Evolutionary conservation across 2,329 filamentous ascomycete species (phyloP).

Genomic region (Pseudogymnoascus pannorum): DNA sequence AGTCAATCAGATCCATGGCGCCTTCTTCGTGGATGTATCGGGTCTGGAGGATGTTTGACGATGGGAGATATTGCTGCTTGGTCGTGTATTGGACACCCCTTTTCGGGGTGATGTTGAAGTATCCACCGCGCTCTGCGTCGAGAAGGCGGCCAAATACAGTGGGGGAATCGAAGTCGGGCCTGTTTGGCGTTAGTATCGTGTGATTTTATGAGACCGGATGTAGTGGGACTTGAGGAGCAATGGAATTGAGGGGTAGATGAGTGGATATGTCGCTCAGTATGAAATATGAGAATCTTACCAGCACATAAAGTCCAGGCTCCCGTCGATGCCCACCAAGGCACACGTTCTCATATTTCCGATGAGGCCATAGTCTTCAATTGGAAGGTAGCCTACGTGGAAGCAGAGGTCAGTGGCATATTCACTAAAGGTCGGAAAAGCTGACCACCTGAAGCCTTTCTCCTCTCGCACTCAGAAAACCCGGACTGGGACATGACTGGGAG

Average conservation of each 20-base stretch:
- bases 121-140: slow-evolving; percentile 67
- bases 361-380: slow-evolving; percentile 70
- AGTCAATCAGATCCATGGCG: slow-evolving; percentile 66
- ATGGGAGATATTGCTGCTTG: slow-evolving; percentile 71
- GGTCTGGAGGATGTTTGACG: slow-evolving; percentile 68
- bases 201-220: background rate
- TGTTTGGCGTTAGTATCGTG: slow-evolving; percentile 25
- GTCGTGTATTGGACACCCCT: slow-evolving; percentile 50
- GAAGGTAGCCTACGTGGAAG: slow-evolving; percentile 23
- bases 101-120: slow-evolving; percentile 60
- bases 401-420: background rate
- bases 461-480: background rate
- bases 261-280: background rate
- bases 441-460: background rate
- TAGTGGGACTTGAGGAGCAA: background rate
- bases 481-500: background rate
- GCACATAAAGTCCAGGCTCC: slow-evolving; percentile 71
- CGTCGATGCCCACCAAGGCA: slow-evolving; percentile 66
- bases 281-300: slow-evolving; percentile 42
- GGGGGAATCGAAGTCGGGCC: slow-evolving; percentile 73
- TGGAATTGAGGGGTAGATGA: background rate
- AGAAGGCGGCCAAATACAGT: slow-evolving; percentile 67
- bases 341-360: slow-evolving; percentile 77
- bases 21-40: slow-evolving; percentile 71
- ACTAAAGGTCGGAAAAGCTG: background rate